Base-by-base conservation (phyloP, 2,329 filamentous ascomycete genomes). In the Epichloe coenophiala region DNA sequence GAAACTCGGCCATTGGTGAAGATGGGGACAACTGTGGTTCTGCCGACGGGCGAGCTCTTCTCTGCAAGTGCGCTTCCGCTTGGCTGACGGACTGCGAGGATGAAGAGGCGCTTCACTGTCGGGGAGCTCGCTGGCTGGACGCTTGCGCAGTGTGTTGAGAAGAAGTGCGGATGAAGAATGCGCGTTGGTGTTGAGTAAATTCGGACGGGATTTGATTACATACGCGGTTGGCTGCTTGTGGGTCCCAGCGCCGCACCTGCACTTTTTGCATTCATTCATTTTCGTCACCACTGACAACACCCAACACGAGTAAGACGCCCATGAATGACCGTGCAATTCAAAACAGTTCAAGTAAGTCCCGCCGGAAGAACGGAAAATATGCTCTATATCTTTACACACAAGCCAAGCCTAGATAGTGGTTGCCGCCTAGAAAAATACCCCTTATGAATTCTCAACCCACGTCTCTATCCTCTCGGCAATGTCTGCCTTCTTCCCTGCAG, bases 381-480 rank as follows among this genome's bases (percentile, higher is more conserved):
- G 4, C 33, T 19, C n/a, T 17, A 8, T 12, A 7, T 23, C 5
- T 11, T 4, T 31, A 45, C 8, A 15, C 17, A 21, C 4, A 37
- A 9, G 17, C 44, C 6, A 17, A 45, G n/a, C 44, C 17, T 15
- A 23, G 11, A 15, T 36, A 19, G 31, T 36, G 31, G 31, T 13
- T n/a, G 33, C 15, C 27, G 5, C 15, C 8, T n/a, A 4, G 9
- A 8, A 35, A 33, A 33, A 9, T 2, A 4, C 41, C 13, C 31
- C 31, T 50, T 33, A 54, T 8, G 38, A 36, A 12, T 74, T 75
- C 43, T 70, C 77, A 11, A 75, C 64, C 76, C 76, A 81, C 52
- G 76, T 65, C 61, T 79, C 77, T 37, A 81, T 60, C 53, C 72
- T 71, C 54, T 80, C 77, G 5, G 80, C 58, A 45, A 81, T 59